Percentiles rank a stretch among this genome's conserved stretches.
phyloP scores from a whole-genome alignment of 139 green algal species.

The Deuterostichococcus epilithicus region DNA sequence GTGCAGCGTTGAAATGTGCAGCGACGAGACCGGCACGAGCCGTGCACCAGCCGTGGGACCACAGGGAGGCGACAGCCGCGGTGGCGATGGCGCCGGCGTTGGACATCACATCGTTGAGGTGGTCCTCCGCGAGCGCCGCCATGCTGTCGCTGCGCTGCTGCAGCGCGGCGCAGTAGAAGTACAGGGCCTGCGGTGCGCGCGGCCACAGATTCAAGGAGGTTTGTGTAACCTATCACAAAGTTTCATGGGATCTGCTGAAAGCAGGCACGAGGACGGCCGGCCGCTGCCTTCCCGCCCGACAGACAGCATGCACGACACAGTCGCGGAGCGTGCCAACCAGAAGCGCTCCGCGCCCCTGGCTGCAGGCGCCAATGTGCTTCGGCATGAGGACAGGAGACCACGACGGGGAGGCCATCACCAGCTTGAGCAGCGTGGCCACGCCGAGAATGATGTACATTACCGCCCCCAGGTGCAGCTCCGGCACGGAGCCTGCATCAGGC shows the following conservation, averaged over 20 bases:
- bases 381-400: too few species aligned
- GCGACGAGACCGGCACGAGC: too few species aligned
- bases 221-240: too few species aligned
- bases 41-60: slow-evolving; percentile 4
- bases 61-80: slow-evolving; percentile 17
- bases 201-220: background rate
- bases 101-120: slow-evolving; percentile 32
- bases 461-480: slow-evolving; percentile 31
- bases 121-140: slow-evolving; percentile 15
- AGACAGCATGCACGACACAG: too few species aligned
- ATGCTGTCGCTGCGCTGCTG: slow-evolving; percentile 4
- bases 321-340: too few species aligned
- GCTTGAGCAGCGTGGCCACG: background rate
- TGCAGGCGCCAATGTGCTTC: too few species aligned
- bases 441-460: slow-evolving; percentile 20
- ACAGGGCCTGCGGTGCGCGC: slow-evolving; percentile 25
- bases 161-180: slow-evolving; percentile 19
- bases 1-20: too few species aligned
- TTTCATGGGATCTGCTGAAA: too few species aligned
- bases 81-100: slow-evolving; percentile 52
- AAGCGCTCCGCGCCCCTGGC: too few species aligned
- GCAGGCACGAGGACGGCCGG: too few species aligned
- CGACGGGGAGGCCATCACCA: too few species aligned
- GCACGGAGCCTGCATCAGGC: slow-evolving; percentile 32
- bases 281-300: too few species aligned